Evolutionary conservation across 768 basidiomycete species (phyloP), one percentile per base, ranked within the genome.

Genomic region (Baorangia bicolor): DNA sequence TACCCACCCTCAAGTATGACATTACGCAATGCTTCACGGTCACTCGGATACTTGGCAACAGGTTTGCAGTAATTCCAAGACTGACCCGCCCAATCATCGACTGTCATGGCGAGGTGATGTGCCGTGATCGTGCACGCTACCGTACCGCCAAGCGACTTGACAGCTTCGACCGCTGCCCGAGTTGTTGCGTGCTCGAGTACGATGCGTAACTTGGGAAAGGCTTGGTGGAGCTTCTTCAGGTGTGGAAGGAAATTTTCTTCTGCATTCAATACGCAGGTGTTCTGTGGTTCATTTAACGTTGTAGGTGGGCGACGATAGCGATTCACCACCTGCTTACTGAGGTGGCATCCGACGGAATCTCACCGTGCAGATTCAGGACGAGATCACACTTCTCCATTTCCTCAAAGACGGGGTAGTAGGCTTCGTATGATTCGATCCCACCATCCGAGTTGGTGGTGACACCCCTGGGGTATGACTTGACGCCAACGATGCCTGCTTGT

Each of bases 101-200:
- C 92, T 7, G 92, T 97, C 46, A 99, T 80, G 28, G 83, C 86
- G 42, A 99, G 84, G 70, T 99, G 97, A 73, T 99, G 97, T 1
- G 95, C 90, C 2, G 97, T 99, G 73, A 99, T 98, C 9, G 94
- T 92, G 72, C 97, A 98, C 20, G 86, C 96, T 39, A 99, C 94
- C 20, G 87, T 97, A 62, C 77, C 75, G 1, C 84, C 94, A 57
- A 86, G 82, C 42, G 78, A 74, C 73, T 90, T 87, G 53, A 97
- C 94, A 16, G 86, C 81, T 60, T 94, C 92, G 13, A 98, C 84
- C 1, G 96, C 94, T 25, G 90, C 92, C 39, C 90, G 82, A 2
- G 94, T 95, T 0, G 96, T 98, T 25, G 95, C 96, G 65, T 98
- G 96, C 73, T 98, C 96, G 31, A 98, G 84, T 2, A 99, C 96